A percentile compares a stretch with the other conserved stretches of the same genome.
Evolutionary conservation across 2,329 filamentous ascomycete species (phyloP).

Genomic region (Claviceps paspali): DNA sequence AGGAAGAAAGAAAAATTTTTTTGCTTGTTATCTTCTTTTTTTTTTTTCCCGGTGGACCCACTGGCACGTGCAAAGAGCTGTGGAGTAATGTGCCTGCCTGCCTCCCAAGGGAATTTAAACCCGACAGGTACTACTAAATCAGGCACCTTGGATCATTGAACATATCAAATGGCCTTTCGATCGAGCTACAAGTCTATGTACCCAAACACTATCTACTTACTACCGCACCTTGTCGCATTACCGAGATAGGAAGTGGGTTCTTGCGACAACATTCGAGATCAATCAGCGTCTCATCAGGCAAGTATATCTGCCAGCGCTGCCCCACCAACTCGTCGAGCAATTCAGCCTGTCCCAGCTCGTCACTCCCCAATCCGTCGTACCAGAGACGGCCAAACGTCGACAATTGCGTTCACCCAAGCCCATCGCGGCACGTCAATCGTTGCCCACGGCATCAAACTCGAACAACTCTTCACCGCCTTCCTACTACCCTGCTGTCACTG

Average conservation of each 20-base stretch:
- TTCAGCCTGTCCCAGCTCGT: background rate
- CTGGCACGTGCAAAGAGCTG: conserved; percentile 1
- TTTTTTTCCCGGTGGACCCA: background rate
- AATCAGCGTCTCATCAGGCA: too few relatives aligned
- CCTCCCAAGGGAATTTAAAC: too few relatives aligned
- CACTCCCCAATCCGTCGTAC: background rate
- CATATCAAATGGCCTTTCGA: too few relatives aligned
- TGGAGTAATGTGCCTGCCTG: too few relatives aligned
- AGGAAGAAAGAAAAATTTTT: background rate
- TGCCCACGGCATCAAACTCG: background rate
- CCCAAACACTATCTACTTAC: too few relatives aligned
- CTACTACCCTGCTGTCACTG: background rate
- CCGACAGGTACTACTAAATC: too few relatives aligned
- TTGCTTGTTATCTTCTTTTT: background rate
- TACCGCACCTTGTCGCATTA: too few relatives aligned
- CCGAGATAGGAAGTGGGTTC: too few relatives aligned
- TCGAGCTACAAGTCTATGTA: too few relatives aligned
- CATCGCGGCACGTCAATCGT: conserved; percentile 1
- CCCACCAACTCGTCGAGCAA: conserved; percentile 1
- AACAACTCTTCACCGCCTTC: background rate
- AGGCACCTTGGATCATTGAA: too few relatives aligned
- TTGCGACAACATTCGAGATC: too few relatives aligned
- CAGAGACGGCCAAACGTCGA: background rate
- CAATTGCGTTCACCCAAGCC: background rate
- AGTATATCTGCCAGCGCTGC: conserved; percentile 1